Percentiles rank a stretch among this genome's conserved stretches.
Evolutionary conservation across 345 rosid genomes (phyloP).

Genomic region (Eucalyptus marginata): DNA sequence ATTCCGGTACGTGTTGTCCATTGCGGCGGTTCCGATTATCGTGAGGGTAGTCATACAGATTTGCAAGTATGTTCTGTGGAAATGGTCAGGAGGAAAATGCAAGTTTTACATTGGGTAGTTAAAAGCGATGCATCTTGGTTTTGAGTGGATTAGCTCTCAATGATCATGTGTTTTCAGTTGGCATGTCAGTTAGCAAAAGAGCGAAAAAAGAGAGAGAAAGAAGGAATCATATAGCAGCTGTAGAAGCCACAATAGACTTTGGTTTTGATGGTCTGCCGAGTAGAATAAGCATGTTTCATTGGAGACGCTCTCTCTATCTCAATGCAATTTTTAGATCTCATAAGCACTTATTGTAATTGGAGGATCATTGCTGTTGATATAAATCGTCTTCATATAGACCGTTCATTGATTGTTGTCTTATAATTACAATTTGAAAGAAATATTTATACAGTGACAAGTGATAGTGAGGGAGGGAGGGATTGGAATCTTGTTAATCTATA

Average conservation of each 20-base stretch:
- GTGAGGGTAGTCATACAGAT: background rate
- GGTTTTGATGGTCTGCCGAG: background rate
- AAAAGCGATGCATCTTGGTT: background rate
- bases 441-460: background rate
- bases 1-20: background rate
- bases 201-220: background rate
- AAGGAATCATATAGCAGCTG: too few species aligned
- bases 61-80: background rate
- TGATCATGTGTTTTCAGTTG: background rate
- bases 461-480: background rate
- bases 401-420: background rate
- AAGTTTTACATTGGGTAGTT: background rate
- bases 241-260: background rate
- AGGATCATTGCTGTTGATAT: background rate
- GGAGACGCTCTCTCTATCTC: background rate
- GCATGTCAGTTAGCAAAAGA: background rate
- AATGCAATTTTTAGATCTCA: background rate
- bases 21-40: background rate
- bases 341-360: background rate
- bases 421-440: background rate
- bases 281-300: background rate
- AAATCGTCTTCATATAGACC: background rate
- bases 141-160: background rate
- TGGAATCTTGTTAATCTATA: background rate
- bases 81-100: background rate